Conservation (phyloP, 768 basidiomycete genomes). For the Pleurotus platypus region DNA sequence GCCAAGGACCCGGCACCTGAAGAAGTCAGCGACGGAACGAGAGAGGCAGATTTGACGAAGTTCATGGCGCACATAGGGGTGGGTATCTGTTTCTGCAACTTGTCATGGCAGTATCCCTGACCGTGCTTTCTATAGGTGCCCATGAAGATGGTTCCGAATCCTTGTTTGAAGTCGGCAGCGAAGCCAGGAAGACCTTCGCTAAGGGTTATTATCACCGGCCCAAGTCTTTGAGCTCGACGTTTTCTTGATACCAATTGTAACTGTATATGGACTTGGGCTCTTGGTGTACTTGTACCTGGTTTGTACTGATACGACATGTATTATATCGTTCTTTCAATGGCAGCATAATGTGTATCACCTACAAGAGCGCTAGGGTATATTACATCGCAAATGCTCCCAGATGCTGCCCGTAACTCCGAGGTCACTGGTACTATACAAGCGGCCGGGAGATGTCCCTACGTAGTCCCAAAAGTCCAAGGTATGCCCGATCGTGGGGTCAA, state of each 20-base stretch:
- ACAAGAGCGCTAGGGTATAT: no score
- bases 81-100: slow-evolving; percentile 13
- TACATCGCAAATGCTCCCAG: no score
- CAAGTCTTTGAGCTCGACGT: not conserved
- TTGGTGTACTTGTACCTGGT: no score
- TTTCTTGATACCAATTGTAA: no score
- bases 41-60: slow-evolving; percentile 36
- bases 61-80: slow-evolving; percentile 49
- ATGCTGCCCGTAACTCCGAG: no score
- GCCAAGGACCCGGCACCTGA: slow-evolving; percentile 9
- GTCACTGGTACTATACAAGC: no score
- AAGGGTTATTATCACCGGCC: slow-evolving; percentile 2
- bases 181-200: slow-evolving; percentile 2
- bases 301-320: no score
- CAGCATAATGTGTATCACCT: no score
- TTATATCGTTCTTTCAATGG: no score
- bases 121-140: not conserved
- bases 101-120: not conserved
- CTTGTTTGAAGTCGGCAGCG: not conserved
- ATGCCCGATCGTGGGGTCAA: not conserved
- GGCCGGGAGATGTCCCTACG: no score
- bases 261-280: no score
- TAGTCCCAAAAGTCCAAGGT: no score
- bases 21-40: slow-evolving; percentile 18
- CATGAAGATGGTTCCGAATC: slow-evolving; percentile 4